Base-by-base conservation (phyloP, 1,139 yeast genomes). In the Suhomyces bolitotheri region DNA sequence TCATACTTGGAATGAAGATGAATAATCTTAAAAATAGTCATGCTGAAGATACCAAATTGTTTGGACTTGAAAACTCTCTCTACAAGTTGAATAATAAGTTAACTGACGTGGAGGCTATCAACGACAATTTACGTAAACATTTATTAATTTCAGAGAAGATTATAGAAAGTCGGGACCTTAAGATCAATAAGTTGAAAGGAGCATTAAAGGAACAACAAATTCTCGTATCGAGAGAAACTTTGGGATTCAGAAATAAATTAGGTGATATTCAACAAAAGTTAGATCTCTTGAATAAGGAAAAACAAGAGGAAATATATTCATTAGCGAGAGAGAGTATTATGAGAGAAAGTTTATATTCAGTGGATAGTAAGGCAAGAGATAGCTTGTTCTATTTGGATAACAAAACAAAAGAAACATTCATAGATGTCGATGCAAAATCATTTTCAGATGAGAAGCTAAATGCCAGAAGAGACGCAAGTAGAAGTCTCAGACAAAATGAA, bases 91-190 rank as follows among this genome's bases (percentile, higher is more conserved):
- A 57, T 40, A 64, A 60, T 39, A 70, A 68, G 46, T 51, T 71
- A 28, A 58, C 51, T 36, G 76, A 70, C 36, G 70, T 64, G 25
- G 73, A 66, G 36, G 48, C 63, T 29, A 61, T 65, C 38, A 69
- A 64, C 41, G 54, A 53, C 17, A 67, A 66, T 36, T 49, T 68
- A n/a, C 52, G 71, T 11, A 67, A 66, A 36, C 75, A 70, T 32
- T 42, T 56, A 21, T 66, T 71, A 17, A 67, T 80, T 11, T 71
- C 81, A 31, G 79, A 79, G 42, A 73, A 77, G 49, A 71, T 83
- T 34, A 71, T 82, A 22, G 80, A 74, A 16, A 67, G 78, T 17
- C 70, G 89, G 36, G 80, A 78, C 42, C 71, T 69, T 38, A 72
- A 85, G 31, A 82, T 84, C 30, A 65, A 66, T 36, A 69, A 73